Conservation (phyloP, 257 asterid genomes). For the Solanum pinnatisectum region DNA sequence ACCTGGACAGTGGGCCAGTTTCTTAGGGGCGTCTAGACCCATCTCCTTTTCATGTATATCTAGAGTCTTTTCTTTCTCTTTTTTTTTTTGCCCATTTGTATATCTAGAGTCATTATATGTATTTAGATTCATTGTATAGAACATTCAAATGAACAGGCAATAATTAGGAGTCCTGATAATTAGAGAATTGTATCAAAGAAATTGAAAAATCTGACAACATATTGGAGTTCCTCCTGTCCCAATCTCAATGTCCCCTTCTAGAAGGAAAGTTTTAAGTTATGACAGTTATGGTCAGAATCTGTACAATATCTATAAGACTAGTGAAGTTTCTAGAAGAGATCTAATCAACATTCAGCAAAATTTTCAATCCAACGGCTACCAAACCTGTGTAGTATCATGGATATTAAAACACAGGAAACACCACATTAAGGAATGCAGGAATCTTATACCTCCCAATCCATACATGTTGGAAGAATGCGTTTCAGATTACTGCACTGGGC, state of each 20-base stretch:
- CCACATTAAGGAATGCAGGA: not conserved
- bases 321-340: not conserved
- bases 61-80: not conserved
- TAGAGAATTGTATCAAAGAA: not conserved
- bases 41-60: not conserved
- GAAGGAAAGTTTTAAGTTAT: not conserved
- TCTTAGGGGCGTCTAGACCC: not conserved
- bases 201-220: not conserved
- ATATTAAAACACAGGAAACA: not conserved
- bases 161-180: not conserved
- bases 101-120: not conserved
- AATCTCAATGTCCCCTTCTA: not conserved
- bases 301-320: not conserved
- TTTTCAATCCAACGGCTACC: not conserved
- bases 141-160: not conserved
- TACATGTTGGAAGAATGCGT: constrained; percentile 89
- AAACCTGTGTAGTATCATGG: not conserved
- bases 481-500: constrained; percentile 84
- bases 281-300: not conserved
- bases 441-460: constrained; percentile 88
- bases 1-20: not conserved
- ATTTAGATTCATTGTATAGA: not conserved
- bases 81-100: not conserved
- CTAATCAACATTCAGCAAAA: not conserved
- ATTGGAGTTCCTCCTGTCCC: not conserved